Evolutionary conservation across 1,139 yeast species (phyloP).

Genomic region (Magnusiomyces tetraspermus): DNA sequence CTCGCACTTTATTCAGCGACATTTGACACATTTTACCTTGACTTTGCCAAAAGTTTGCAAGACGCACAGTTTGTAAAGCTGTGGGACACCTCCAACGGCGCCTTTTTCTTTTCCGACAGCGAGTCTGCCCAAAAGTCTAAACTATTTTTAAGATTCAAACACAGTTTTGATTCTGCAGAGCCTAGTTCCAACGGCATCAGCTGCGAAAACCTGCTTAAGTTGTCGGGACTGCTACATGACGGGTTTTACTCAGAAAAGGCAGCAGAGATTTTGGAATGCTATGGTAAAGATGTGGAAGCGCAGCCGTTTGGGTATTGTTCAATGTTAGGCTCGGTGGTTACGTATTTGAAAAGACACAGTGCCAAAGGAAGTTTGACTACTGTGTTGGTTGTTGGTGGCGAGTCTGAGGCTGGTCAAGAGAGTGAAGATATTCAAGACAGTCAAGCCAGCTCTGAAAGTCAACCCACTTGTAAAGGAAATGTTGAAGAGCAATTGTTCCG

Average conservation of each 20-base stretch:
- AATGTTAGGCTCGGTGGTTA: slow-evolving; percentile 23
- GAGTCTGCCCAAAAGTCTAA: slow-evolving; percentile 17
- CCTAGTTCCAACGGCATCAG: slow-evolving; percentile 35
- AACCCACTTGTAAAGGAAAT: slow-evolving; percentile 2
- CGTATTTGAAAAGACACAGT: neutral
- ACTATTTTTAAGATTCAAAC: slow-evolving; percentile 31
- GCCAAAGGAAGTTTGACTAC: slow-evolving; percentile 17
- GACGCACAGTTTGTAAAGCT: slow-evolving; percentile 28
- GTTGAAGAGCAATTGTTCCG: neutral
- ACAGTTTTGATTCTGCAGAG: slow-evolving; percentile 34
- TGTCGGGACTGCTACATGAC: slow-evolving; percentile 25
- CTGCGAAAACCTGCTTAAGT: slow-evolving; percentile 26
- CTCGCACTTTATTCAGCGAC: slow-evolving; percentile 32
- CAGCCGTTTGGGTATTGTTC: slow-evolving; percentile 30
- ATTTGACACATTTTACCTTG: slow-evolving; percentile 24
- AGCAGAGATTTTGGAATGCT: slow-evolving; percentile 23
- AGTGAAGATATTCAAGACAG: too few relatives aligned
- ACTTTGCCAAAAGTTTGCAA: slow-evolving; percentile 30
- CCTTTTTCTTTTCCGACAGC: slow-evolving; percentile 23
- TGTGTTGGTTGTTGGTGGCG: slow-evolving; percentile 21
- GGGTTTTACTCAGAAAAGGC: slow-evolving; percentile 22
- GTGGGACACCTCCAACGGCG: slow-evolving; percentile 31
- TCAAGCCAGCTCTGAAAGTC: too few relatives aligned
- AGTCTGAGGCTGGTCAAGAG: too few relatives aligned
- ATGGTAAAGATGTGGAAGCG: slow-evolving; percentile 27